Evolutionary conservation across 2,329 filamentous ascomycete genomes (phyloP), one percentile per base, ranked within the genome.

Genomic region (Aotearoamyces nothofagi): DNA sequence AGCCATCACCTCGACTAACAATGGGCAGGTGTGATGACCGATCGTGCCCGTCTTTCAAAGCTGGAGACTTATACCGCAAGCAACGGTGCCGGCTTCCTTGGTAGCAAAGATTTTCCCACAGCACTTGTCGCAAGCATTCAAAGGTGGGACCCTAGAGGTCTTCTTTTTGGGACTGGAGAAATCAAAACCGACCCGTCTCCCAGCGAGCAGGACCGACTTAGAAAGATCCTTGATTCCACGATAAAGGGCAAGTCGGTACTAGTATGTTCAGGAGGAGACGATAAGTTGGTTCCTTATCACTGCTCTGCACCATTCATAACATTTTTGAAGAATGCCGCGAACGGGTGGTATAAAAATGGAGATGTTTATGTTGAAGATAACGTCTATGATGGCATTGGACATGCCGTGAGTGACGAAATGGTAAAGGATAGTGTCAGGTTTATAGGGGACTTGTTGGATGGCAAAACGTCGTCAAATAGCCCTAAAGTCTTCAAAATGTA

Each of bases 81-180:
- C 9, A 57, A 66, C 0, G 75, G 74, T 0, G 52, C 58, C 0
- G 54, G 63, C 0, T 92, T 96, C 44, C 46, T 92, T 1, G 82
- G 83, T 3, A 84, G 78, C 33, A 56, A 55, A 22, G 78, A 86
- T 45, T 93, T 94, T 42, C 86, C 87, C 0, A 50, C 54, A 0
- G 63, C 70, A 0, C 63, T 94, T 5, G 54, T 86, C 1, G 54
- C 63, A 1, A 63, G 69, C 0, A 67, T 83, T 16, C 55, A 63
- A 13, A 65, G 63, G 30, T 69, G 64, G 34, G 90, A 98, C 43
- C 84, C 87, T 0, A 78, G 77, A 12, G 76, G 69, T 2, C 56
- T 90, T 5, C 53, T 93, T 7, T 73, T 92, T 4, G 66, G 68
- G 25, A 57, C 61, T 1, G 43, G 43, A 0, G 33, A 51, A 4